Evolutionary conservation across 2,329 filamentous ascomycete genomes (phyloP), one percentile per base, ranked within the genome.

Genomic region (Colletotrichum trifolii): DNA sequence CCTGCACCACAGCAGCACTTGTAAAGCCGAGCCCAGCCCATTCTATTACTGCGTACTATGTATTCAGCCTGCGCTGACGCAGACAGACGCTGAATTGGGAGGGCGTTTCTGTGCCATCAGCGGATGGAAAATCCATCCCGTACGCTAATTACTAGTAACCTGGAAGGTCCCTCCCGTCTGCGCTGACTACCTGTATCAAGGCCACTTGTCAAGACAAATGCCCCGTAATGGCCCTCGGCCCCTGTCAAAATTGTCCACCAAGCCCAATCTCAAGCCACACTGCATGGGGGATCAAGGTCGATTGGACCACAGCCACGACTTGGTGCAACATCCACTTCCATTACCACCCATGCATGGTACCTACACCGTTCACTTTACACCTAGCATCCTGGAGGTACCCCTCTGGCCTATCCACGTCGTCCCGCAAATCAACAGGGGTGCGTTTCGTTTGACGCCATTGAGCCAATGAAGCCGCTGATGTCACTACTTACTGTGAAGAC

Each of bases 401-500:
- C 25, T 25, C 25, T 25, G 25, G 25, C 25, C 25, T 25, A 25
- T 25, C 25, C 25, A 25, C 25, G 25, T 25, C 25, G 25, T 25
- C 25, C 25, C 25, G 25, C 25, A 25, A 25, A 25, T 17, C n/a
- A 45, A 39, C 67, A 68, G 54, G 67, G 67, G 67, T 35, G 34
- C 12, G 67, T 68, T 68, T 68, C 67, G 67, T 64, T 67, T 62
- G 49, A 43, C 43, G 57, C 35, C 48, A 59, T 15, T 17, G 25
- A 39, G 66, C 74, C 73, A 75, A 73, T 73, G 57, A 71, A 75
- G 75, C 74, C 75, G 71, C 74, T 76, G 74, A 77, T 77, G 75
- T 77, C 74, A 76, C 74, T 54, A 64, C 17, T 36, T 49, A 47
- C 61, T 56, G 42, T 52, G 45, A 25, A 25, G 25, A 25, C 25